A percentile compares a stretch with the other conserved stretches of the same genome.
phyloP scores from a whole-genome alignment of 305 asterid species.

The Solanum hybrid region DNA sequence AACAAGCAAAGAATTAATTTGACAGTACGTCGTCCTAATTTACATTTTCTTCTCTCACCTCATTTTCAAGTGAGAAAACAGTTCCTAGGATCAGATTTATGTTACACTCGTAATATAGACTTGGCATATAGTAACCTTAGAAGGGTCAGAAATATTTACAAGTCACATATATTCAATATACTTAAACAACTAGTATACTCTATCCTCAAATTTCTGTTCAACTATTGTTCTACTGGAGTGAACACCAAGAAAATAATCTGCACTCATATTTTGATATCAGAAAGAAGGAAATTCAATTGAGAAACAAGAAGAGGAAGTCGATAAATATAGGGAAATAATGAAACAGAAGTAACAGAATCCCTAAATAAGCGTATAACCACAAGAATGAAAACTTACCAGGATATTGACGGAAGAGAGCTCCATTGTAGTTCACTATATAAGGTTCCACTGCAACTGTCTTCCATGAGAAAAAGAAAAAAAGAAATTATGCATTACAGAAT shows the following conservation, averaged over 20 bases:
- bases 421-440: conserved; percentile 73
- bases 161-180: neutral
- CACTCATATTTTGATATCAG: neutral
- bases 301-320: neutral
- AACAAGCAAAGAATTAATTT: neutral
- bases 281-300: neutral
- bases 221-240: neutral
- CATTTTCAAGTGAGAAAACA: neutral
- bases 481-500: conserved; percentile 18
- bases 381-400: conserved; percentile 47
- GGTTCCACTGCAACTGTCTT: conserved; percentile 99
- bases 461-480: conserved; percentile 30
- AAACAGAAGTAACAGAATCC: neutral
- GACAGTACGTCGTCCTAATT: neutral
- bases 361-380: neutral
- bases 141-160: neutral
- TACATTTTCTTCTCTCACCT: neutral
- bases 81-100: neutral
- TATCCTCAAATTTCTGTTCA: neutral
- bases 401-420: conserved; percentile 90
- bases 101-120: neutral
- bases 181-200: neutral
- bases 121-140: neutral
- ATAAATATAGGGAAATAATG: neutral
- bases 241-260: neutral